phyloP scores from a whole-genome alignment of 1,284 basidiomycete species.

The Leccinum huronense region DNA sequence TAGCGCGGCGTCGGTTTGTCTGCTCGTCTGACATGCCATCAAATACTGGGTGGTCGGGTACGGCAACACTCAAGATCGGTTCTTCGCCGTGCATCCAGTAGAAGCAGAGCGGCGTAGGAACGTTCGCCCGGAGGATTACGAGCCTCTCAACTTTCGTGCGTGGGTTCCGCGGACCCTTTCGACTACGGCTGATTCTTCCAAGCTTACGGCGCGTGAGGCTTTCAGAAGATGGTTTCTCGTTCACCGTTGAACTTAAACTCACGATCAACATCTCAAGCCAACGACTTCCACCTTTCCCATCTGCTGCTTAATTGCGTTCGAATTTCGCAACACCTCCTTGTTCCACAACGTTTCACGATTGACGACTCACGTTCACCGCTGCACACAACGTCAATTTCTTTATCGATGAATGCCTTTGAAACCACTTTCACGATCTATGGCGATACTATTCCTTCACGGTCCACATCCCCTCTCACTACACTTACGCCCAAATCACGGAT shows the following conservation, averaged over 20 bases:
- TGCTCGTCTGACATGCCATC: too few relatives aligned
- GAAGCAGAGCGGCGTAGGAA: too few relatives aligned
- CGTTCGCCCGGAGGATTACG: too few relatives aligned
- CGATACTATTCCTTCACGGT: slow-evolving; percentile 26
- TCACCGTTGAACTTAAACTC: slow-evolving; percentile 12
- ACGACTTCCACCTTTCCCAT: slow-evolving; percentile 21
- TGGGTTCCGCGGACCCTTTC: too few relatives aligned
- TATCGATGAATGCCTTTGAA: slow-evolving; percentile 32
- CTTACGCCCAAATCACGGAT: slow-evolving; percentile 36
- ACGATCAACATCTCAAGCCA: slow-evolving; percentile 23
- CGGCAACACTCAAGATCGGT: too few relatives aligned
- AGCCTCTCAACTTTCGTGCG: too few relatives aligned
- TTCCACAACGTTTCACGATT: slow-evolving; percentile 30
- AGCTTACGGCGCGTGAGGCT: too few relatives aligned
- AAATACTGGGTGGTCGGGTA: too few relatives aligned
- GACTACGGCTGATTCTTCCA: too few relatives aligned
- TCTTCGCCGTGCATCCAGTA: too few relatives aligned
- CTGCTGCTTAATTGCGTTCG: slow-evolving; percentile 19
- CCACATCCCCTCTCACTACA: slow-evolving; percentile 34
- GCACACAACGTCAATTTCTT: slow-evolving; percentile 9
- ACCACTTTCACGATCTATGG: slow-evolving; percentile 33
- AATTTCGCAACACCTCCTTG: slow-evolving; percentile 9
- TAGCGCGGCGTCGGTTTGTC: too few relatives aligned
- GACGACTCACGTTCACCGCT: neutral
- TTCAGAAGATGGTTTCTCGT: too few relatives aligned